Evolutionary conservation across 805 yeast species (phyloP).

Genomic region (Candida takata): DNA sequence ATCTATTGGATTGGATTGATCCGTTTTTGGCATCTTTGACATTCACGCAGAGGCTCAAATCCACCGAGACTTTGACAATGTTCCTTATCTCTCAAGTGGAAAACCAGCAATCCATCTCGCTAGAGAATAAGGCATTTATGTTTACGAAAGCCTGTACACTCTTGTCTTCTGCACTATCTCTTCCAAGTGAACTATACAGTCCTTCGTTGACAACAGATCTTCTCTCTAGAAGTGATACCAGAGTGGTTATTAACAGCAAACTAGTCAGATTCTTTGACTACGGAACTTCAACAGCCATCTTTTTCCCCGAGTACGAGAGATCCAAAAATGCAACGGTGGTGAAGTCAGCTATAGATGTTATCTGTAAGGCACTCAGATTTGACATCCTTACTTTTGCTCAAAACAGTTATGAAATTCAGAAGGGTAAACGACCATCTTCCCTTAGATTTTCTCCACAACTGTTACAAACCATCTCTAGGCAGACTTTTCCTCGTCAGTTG

Average conservation of each 20-base stretch:
- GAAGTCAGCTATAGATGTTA: conserved; percentile 29
- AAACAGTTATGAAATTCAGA: conserved; percentile 30
- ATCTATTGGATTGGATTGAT: conserved; percentile 50
- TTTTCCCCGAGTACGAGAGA: conserved; percentile 22
- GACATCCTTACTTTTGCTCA: conserved; percentile 40
- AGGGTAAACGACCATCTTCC: conserved; percentile 25
- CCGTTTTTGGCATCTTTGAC: conserved; percentile 37
- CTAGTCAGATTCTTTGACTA: conserved; percentile 26
- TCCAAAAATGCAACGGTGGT: conserved; percentile 26
- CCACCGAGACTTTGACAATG: conserved; percentile 44
- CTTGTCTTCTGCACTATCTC: conserved; percentile 7
- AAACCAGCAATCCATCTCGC: conserved; percentile 26
- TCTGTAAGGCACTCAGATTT: conserved; percentile 36
- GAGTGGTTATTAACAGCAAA: conserved; percentile 38
- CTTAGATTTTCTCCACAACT: conserved; percentile 24
- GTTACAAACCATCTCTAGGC: conserved; percentile 25
- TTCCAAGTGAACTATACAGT: conserved; percentile 16
- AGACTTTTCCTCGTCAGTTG: conserved; percentile 16
- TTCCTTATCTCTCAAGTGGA: conserved; percentile 37
- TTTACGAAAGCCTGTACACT: conserved; percentile 23
- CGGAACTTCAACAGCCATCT: conserved; percentile 25
- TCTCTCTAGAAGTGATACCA: conserved; percentile 41
- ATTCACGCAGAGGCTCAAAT: conserved; percentile 43
- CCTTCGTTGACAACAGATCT: conserved; percentile 30
- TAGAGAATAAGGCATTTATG: conserved; percentile 31